Conservation (phyloP, 2,329 filamentous ascomycete species). For the Graphilbum ipis-grandicollis region DNA sequence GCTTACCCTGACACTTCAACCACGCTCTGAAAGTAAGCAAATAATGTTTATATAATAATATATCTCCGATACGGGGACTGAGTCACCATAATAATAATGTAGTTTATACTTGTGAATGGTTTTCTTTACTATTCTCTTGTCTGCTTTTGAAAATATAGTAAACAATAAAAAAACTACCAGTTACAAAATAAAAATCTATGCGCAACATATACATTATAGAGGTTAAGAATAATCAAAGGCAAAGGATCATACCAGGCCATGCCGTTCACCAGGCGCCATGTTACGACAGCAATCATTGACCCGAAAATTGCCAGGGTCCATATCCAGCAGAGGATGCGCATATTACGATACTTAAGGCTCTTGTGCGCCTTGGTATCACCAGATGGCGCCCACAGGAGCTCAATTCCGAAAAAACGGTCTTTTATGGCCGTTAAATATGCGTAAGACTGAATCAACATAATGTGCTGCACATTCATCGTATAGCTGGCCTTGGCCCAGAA, state of each 20-base stretch:
- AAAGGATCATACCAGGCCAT: conserved; percentile 1
- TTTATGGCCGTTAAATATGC: conserved; percentile 4
- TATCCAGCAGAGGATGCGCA: conserved; percentile 4
- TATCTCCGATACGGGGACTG: too few species aligned
- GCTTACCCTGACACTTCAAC: too few species aligned
- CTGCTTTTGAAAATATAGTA: too few species aligned
- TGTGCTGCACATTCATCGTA: conserved; percentile 3
- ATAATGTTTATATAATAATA: too few species aligned
- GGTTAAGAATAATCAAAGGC: conserved; percentile 1
- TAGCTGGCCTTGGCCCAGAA: conserved; percentile 3
- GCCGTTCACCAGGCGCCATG: background rate
- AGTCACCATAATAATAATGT: too few species aligned
- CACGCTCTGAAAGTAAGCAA: too few species aligned
- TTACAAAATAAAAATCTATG: conserved; percentile 5
- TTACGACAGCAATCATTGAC: background rate
- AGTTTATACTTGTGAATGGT: too few species aligned
- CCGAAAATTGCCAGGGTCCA: conserved; percentile 1
- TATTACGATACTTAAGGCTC: conserved; percentile 4
- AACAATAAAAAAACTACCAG: too few species aligned
- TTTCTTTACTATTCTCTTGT: too few species aligned
- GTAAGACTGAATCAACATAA: conserved; percentile 4
- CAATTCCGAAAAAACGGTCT: conserved; percentile 4
- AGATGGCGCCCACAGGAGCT: conserved; percentile 3
- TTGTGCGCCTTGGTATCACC: conserved; percentile 4
- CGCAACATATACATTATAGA: conserved; percentile 1